Evolutionary conservation across 2,329 filamentous ascomycete species (phyloP).

Genomic region (Fusarium lyarnte): DNA sequence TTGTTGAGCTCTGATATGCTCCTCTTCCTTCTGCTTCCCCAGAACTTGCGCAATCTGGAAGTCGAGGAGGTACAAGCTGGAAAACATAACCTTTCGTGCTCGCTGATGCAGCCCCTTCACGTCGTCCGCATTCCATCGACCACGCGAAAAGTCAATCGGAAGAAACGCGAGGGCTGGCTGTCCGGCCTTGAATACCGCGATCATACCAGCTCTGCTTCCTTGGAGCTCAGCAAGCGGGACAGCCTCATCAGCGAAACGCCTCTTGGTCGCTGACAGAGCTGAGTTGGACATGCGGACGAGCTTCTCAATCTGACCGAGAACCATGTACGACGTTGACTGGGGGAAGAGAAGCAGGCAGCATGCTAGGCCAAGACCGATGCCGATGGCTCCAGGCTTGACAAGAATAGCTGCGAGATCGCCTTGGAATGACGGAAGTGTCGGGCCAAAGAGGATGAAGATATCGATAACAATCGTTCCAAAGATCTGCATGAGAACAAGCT

Average conservation of each 20-base stretch:
- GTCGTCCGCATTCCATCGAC: conserved; percentile 57
- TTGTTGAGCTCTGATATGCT: background rate
- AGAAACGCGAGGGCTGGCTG: conserved; percentile 55
- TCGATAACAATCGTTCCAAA: conserved; percentile 59
- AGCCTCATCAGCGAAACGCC: conserved; percentile 30
- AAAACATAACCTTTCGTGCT: conserved; percentile 49
- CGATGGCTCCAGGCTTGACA: conserved; percentile 57
- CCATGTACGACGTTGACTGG: conserved; percentile 57
- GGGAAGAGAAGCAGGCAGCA: conserved; percentile 60
- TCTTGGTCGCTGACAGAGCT: conserved; percentile 46
- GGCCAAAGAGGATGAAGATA: conserved; percentile 56
- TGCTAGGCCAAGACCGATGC: conserved; percentile 55
- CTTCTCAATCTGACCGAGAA: conserved; percentile 49
- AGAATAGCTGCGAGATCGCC: conserved; percentile 45
- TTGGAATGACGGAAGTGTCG: conserved; percentile 45
- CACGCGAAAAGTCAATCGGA: conserved; percentile 57
- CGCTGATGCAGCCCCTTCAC: conserved; percentile 50
- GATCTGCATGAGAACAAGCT: conserved; percentile 55
- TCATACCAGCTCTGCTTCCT: conserved; percentile 39
- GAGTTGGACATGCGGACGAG: conserved; percentile 46
- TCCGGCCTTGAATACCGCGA: conserved; percentile 50
- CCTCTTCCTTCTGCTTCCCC: conserved; percentile 33
- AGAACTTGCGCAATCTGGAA: conserved; percentile 51
- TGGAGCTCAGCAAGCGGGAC: conserved; percentile 46
- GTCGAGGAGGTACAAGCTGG: conserved; percentile 52